These are phyloP conservation scores for Dimargaris xerosporica DNA, from an alignment of 192 early-diverging fungal genomes.

Conservation along the genomic window DNA sequence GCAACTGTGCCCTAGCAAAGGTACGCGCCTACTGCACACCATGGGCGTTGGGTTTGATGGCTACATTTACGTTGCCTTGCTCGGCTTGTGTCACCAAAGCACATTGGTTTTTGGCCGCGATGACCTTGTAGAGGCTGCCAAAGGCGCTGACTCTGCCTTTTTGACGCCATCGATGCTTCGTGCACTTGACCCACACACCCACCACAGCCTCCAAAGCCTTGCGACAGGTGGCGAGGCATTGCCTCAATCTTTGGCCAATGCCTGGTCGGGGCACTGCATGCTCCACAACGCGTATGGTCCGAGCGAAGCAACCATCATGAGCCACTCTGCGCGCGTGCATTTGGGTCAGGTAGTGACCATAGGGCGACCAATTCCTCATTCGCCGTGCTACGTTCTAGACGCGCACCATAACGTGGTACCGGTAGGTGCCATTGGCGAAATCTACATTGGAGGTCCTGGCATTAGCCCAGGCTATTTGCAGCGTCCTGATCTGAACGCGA, in stretches of 20 bases:
- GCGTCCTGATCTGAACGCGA: not conserved
- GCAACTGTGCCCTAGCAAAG: not conserved
- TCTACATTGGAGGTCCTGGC: not conserved
- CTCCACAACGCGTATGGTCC: slow-evolving; percentile 2
- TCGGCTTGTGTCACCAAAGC: not conserved
- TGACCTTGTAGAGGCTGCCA: not conserved
- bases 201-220: not conserved
- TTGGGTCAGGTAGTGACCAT: not conserved
- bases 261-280: not conserved
- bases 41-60: not conserved
- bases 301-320: not conserved
- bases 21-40: not conserved
- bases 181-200: not conserved
- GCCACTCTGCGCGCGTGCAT: not conserved
- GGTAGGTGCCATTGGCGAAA: not conserved
- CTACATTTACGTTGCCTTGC: not conserved
- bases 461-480: not conserved
- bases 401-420: not conserved
- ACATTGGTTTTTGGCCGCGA: not conserved
- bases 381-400: not conserved
- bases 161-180: slow-evolving; percentile 3
- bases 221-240: not conserved
- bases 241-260: not conserved
- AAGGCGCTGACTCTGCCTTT: not conserved
- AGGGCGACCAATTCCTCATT: not conserved